Percentiles rank a stretch among this genome's conserved stretches.
Conservation (phyloP, 106 monocot species). For the Triglochin maritima region DNA sequence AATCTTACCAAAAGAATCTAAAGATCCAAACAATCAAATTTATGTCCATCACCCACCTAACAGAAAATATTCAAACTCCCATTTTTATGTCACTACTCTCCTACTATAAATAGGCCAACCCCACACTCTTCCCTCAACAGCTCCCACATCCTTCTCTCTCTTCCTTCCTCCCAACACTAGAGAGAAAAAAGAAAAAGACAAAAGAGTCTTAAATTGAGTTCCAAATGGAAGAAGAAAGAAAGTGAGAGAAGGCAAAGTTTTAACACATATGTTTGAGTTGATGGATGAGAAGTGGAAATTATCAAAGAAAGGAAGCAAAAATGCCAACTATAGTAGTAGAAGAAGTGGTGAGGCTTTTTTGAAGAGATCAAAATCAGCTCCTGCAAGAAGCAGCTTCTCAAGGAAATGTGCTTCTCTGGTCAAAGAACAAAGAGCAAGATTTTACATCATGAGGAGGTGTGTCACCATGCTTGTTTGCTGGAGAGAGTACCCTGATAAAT, state of each 20-base stretch:
- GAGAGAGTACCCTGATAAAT: conserved; percentile 11
- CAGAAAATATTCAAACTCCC: too few relatives aligned
- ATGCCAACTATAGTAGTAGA: conserved; percentile 1
- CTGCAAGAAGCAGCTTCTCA: conserved; percentile 12
- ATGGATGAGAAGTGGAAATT: conserved; percentile 32
- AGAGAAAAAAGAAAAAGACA: not conserved
- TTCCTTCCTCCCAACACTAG: not conserved
- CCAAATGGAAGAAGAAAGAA: not conserved
- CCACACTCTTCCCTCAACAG: conserved; percentile 1
- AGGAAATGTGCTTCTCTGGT: conserved; percentile 29
- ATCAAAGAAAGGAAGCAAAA: conserved; percentile 22
- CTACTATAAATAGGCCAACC: conserved; percentile 2
- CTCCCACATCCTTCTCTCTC: not conserved
- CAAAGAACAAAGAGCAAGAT: conserved; percentile 40
- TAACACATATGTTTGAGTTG: not conserved
- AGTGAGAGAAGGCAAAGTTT: not conserved
- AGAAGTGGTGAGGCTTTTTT: not conserved
- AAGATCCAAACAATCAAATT: too few relatives aligned
- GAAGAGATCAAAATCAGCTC: not conserved
- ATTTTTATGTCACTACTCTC: not conserved
- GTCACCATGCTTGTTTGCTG: conserved; percentile 35
- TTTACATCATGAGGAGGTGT: conserved; percentile 49
- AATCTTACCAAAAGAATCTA: too few relatives aligned
- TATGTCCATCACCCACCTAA: too few relatives aligned
- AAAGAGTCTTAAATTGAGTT: not conserved